Base-by-base conservation (phyloP, 2,329 filamentous ascomycete species). In the Ceratocystis harringtonii region DNA sequence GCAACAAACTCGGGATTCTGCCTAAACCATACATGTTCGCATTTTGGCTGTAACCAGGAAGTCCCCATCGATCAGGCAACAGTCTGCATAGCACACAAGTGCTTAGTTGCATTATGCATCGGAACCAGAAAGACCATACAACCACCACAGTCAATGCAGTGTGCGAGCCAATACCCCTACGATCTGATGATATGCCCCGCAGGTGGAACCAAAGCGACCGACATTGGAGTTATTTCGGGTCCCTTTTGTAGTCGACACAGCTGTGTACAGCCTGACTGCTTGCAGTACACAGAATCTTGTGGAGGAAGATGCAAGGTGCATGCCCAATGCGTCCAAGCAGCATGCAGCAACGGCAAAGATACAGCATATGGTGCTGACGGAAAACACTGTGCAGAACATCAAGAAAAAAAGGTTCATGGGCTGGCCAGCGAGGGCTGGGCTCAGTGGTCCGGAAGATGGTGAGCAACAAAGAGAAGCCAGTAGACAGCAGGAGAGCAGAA, bases 81-180 rank as follows among this genome's bases (percentile, higher is more conserved):
- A n/a, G 32, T 64, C 12, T 66, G 65, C 62, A 41, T 36, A 8
- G 41, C 28, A 5, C 65, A 66, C 55, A 66, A 66, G 44, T 66
- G 65, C 62, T n/a, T 62, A 17, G 15, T 66, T 12, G 60, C 65
- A 22, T 57, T 64, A 6, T 66, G 65, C 55, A 60, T 45, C 4
- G 50, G 52, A 25, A 7, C 65, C 1, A 30, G 28, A 19, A 58
- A 58, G 55, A 58, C 55, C 3, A 30, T 58, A 2, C 55, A 58
- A 17, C 15, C 55, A 3, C 55, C 55, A 36, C 55, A 58, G 17
- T 3, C 28, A 1, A 36, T 19, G 30, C 28, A 30, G 15, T n/a
- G 30, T n/a, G 17, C n/a, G 5, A 25, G 12, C 55, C n/a, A 15
- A 15, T 36, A 58, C n/a, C 28, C 55, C 30, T 19, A 58, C 17